Evolutionary conservation across 805 yeast species (phyloP).

Genomic region (Pichia paraexigua): DNA sequence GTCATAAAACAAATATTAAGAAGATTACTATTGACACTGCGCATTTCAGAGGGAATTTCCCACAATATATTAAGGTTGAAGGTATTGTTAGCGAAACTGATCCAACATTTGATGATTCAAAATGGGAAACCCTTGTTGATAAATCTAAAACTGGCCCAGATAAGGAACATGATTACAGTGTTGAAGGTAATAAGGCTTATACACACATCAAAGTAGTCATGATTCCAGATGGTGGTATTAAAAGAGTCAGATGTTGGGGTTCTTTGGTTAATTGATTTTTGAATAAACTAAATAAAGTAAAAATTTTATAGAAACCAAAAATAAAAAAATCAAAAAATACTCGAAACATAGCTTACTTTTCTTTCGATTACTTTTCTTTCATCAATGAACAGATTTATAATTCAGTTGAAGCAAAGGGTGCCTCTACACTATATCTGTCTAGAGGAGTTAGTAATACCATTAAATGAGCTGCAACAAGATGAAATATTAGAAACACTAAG

Average conservation of each 20-base stretch:
- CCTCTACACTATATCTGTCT: constrained; percentile 10
- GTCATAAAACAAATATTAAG: constrained; percentile 50
- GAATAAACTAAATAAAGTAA: not conserved
- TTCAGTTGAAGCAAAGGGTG: constrained; percentile 26
- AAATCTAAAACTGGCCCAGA: constrained; percentile 78
- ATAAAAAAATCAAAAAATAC: not conserved
- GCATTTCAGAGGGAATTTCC: constrained; percentile 90
- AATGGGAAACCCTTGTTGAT: constrained; percentile 61
- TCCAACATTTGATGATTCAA: constrained; percentile 34
- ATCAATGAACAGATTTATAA: constrained; percentile 18
- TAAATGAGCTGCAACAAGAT: constrained; percentile 16
- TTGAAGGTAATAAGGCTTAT: constrained; percentile 27
- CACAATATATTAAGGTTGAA: constrained; percentile 68
- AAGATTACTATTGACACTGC: constrained; percentile 81
- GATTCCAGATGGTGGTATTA: constrained; percentile 96
- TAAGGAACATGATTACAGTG: constrained; percentile 56
- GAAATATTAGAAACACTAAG: constrained; percentile 17
- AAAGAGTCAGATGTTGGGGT: constrained; percentile 82
- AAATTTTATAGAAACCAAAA: not conserved
- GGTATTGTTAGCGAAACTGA: constrained; percentile 37
- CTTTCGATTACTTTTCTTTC: not conserved
- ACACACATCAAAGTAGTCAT: constrained; percentile 75
- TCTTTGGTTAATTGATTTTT: constrained; percentile 15
- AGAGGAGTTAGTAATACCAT: not conserved
- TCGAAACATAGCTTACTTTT: too few relatives aligned